Percentiles rank a stretch among this genome's conserved stretches.
Conservation (phyloP, 805 yeast species). For the Lipomyces yamadae region DNA sequence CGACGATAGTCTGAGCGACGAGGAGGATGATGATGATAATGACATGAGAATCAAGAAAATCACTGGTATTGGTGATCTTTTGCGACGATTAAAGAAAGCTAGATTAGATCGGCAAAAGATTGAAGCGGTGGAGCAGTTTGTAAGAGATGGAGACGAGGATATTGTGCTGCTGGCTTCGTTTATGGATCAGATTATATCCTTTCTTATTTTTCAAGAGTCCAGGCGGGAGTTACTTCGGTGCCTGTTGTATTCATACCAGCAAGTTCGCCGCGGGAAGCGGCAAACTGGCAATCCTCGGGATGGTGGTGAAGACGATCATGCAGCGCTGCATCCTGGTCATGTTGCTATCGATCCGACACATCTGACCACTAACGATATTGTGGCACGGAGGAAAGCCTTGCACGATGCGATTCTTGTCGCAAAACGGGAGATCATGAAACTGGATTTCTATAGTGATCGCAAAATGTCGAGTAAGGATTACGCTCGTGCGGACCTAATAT, state of each 20-base stretch:
- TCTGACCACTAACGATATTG: conserved; percentile 15
- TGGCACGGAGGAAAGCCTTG: conserved; percentile 23
- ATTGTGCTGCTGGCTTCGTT: conserved; percentile 26
- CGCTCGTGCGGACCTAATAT: conserved; percentile 23
- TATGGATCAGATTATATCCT: conserved; percentile 30
- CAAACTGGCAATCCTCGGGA: background rate
- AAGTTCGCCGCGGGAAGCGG: conserved; percentile 9
- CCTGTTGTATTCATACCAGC: conserved; percentile 24
- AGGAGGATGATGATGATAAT: conserved; percentile 10
- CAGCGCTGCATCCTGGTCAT: conserved; percentile 27
- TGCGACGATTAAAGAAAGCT: conserved; percentile 21
- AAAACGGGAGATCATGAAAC: conserved; percentile 23
- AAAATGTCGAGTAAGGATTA: conserved; percentile 32
- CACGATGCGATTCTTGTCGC: conserved; percentile 32
- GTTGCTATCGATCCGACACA: conserved; percentile 9
- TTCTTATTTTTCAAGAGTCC: conserved; percentile 33
- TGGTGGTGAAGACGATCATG: conserved; percentile 11
- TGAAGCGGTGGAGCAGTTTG: conserved; percentile 28
- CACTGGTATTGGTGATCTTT: conserved; percentile 17
- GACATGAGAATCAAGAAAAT: background rate
- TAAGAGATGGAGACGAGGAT: conserved; percentile 28
- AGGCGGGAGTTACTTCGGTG: conserved; percentile 35
- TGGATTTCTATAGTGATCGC: conserved; percentile 34
- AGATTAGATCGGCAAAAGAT: conserved; percentile 38
- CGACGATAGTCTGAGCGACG: conserved; percentile 12